Conservation (phyloP, 2,329 filamentous ascomycete species). For the Plenodomus biglobosus region DNA sequence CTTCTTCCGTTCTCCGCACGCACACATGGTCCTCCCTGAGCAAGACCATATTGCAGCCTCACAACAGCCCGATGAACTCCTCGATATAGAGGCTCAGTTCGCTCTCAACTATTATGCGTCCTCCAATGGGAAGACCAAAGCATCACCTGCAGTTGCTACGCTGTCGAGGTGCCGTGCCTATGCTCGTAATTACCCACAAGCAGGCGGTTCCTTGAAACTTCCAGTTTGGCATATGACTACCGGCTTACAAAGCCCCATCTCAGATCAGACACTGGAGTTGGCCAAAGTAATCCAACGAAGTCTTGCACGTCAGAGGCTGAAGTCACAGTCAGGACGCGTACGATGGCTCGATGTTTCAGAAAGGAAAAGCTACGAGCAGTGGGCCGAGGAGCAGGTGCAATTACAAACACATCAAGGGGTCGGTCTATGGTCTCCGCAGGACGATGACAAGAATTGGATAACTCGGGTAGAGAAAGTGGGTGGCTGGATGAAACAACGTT, state of each 20-base stretch:
- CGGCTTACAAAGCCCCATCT: slow-evolving; percentile 43
- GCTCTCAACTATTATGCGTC: slow-evolving; percentile 33
- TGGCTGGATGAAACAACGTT: slow-evolving; percentile 30
- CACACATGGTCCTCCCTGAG: slow-evolving; percentile 27
- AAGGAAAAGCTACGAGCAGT: slow-evolving; percentile 33
- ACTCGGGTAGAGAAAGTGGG: slow-evolving; percentile 23
- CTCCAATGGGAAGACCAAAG: slow-evolving; percentile 9
- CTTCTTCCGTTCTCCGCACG: slow-evolving; percentile 53
- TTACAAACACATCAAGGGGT: slow-evolving; percentile 17
- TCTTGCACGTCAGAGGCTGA: slow-evolving; percentile 39
- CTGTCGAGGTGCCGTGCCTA: slow-evolving; percentile 37
- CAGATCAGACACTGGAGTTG: slow-evolving; percentile 48
- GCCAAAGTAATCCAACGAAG: slow-evolving; percentile 44
- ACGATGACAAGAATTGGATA: slow-evolving; percentile 7
- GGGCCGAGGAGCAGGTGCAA: slow-evolving; percentile 23
- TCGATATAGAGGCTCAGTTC: slow-evolving; percentile 38
- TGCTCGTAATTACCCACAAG: slow-evolving; percentile 48
- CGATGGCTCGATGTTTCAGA: slow-evolving; percentile 29
- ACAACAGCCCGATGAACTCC: slow-evolving; percentile 23
- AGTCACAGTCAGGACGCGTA: slow-evolving; percentile 23
- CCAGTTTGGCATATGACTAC: slow-evolving; percentile 47
- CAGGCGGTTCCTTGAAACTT: slow-evolving; percentile 42
- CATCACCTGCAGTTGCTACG: slow-evolving; percentile 19
- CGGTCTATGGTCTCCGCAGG: slow-evolving; percentile 30
- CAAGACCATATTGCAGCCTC: slow-evolving; percentile 32